Evolutionary conservation across 2,329 filamentous ascomycete genomes (phyloP), one percentile per base, ranked within the genome.

Genomic region (Epichloe gansuensis): DNA sequence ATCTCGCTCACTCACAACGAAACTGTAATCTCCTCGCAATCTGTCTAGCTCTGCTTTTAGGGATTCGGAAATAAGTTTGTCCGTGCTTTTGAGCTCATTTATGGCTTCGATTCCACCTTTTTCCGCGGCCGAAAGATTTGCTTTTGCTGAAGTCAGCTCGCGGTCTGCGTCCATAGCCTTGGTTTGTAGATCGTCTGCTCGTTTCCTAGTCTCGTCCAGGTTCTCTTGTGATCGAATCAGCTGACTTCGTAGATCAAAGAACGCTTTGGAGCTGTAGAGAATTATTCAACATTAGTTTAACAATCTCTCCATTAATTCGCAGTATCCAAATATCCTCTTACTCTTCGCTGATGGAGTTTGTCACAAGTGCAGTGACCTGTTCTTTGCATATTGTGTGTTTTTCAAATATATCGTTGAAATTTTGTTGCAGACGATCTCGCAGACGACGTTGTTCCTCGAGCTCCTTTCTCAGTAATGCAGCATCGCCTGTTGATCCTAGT

Each of bases 11-110:
- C 72, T 68, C 54, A 68, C 70, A 48, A 75, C 64, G 51, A 69
- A 64, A 52, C 71, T 72, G 56, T 74, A 68, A 58, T 78, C 75
- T 54, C 69, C 71, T 56, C 79, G 74, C 56, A 78, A 69, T 31
- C 71, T 68, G 50, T 80, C 73, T 38, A 84, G 72, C 60, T 84
- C 81, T 45, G 71, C 71, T 56, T 75, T 73, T 52, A 84, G 71
- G 15, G 80, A 82, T 17, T 73, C 68, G 15, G 77, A 76, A 53
- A 84, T 74, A 55, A 81, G 69, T 55, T 75, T 72, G 62, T 84
- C 79, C 6, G 79, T 74, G 41, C 71, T 71, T 66, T 81, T 81
- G 57, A 84, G 70, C 57, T 78, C 74, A 48, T 78, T 72, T 4
- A 84, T 67, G 17, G 76, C 77, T 25, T 76, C 71, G 12, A 74